A percentile compares a stretch with the other conserved stretches of the same genome.
phyloP scores from a whole-genome alignment of 2,329 filamentous ascomycete genomes.

The Fusarium fracticaudum region DNA sequence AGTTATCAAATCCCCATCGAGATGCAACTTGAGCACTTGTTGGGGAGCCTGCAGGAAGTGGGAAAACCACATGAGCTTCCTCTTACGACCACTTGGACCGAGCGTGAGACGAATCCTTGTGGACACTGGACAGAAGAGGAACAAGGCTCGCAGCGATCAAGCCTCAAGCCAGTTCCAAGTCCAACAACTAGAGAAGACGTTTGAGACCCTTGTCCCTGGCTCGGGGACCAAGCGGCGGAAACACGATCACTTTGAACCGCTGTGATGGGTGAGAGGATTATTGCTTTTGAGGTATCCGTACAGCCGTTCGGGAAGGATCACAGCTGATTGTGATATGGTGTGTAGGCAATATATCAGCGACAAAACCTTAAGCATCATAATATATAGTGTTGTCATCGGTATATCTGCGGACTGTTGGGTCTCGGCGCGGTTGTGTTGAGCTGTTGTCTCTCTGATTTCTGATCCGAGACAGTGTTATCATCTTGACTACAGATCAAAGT shows the following conservation, averaged over 20 bases:
- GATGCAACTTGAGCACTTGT: constrained; percentile 5
- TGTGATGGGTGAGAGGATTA: constrained; percentile 14
- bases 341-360: constrained; percentile 14
- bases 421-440: not conserved
- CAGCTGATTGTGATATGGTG: not conserved
- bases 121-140: not conserved
- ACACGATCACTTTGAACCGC: constrained; percentile 18
- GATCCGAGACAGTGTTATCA: not conserved
- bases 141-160: not conserved
- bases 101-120: constrained; percentile 18
- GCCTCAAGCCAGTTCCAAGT: constrained; percentile 6
- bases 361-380: not conserved
- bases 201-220: constrained; percentile 16
- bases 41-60: not conserved
- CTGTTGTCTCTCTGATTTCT: not conserved
- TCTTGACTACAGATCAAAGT: not conserved
- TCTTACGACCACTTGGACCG: constrained; percentile 31
- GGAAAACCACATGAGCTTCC: constrained; percentile 25
- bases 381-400: not conserved
- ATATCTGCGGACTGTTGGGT: not conserved
- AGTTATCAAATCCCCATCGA: not conserved
- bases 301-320: constrained; percentile 15
- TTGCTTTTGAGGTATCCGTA: not conserved
- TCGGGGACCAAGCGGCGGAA: not conserved
- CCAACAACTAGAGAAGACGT: not conserved